Evolutionary conservation across 176 grass and related monocot species (phyloP).

Genomic region (Pontederia crassipes): DNA sequence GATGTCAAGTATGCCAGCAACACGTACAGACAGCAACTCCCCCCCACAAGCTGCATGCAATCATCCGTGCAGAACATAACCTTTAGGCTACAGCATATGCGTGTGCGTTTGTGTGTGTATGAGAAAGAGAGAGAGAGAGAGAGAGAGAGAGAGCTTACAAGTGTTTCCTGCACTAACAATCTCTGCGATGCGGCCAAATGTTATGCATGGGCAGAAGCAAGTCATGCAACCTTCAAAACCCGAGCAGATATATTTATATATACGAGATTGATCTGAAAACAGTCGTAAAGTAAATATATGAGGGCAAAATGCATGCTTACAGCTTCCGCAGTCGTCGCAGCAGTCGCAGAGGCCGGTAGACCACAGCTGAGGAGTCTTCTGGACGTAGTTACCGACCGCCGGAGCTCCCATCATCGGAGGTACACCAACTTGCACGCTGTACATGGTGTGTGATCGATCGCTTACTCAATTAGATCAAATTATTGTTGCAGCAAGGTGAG

Average conservation of each 20-base stretch:
- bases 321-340: slow-evolving; percentile 42
- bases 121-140: background rate
- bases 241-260: background rate
- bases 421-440: background rate
- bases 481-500: too few relatives aligned
- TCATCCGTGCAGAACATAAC: too few relatives aligned
- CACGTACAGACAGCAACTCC: slow-evolving; percentile 31
- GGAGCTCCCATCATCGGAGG: background rate
- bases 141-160: slow-evolving; percentile 18
- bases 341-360: slow-evolving; percentile 53
- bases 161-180: slow-evolving; percentile 42
- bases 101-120: too few relatives aligned
- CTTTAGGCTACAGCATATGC: background rate
- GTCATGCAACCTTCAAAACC: slow-evolving; percentile 39
- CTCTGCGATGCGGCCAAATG: slow-evolving; percentile 60
- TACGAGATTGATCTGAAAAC: background rate
- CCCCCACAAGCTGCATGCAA: slow-evolving; percentile 31
- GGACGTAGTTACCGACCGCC: background rate
- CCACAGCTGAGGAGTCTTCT: slow-evolving; percentile 2
- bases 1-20: slow-evolving; percentile 13
- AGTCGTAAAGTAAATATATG: background rate
- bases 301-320: slow-evolving; percentile 1
- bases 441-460: background rate
- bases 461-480: too few relatives aligned
- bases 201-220: slow-evolving; percentile 57